A percentile compares a stretch with the other conserved stretches of the same genome.
Evolutionary conservation across 75 land plant species (phyloP).

Genomic region (Picea sitchensis): DNA sequence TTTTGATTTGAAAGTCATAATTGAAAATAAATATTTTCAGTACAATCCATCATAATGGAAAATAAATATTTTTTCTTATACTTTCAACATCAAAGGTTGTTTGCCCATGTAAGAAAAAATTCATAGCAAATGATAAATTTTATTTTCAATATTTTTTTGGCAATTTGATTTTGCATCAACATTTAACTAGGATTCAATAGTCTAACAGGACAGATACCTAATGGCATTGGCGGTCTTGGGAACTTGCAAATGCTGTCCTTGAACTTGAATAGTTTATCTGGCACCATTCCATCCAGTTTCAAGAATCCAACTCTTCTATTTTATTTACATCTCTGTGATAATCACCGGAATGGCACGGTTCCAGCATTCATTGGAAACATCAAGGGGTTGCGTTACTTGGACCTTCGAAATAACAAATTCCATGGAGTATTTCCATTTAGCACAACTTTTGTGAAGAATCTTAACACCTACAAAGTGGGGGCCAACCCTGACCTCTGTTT

Average conservation of each 20-base stretch:
- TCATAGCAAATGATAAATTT: too few species aligned
- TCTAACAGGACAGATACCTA: conserved; percentile 24
- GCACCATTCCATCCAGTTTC: conserved; percentile 22
- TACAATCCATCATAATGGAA: too few species aligned
- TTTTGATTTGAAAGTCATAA: too few species aligned
- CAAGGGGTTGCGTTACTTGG: conserved; percentile 26
- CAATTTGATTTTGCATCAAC: too few species aligned
- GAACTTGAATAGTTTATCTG: conserved; percentile 17
- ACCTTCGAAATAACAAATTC: conserved; percentile 36
- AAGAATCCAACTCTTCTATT: conserved; percentile 15
- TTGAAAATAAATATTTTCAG: too few species aligned
- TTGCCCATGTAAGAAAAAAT: too few species aligned
- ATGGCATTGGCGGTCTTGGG: conserved; percentile 15
- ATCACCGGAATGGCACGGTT: conserved; percentile 27
- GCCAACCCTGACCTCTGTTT: conserved; percentile 24
- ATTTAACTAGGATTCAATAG: conserved; percentile 7
- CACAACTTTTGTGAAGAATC: conserved; percentile 15
- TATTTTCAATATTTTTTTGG: too few species aligned
- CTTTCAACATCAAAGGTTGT: too few species aligned
- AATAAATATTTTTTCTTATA: too few species aligned
- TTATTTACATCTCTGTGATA: conserved; percentile 28
- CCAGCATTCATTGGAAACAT: conserved; percentile 15
- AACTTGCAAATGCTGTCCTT: conserved; percentile 20
- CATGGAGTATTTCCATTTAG: conserved; percentile 34
- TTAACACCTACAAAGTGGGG: conserved; percentile 25